Evolutionary conservation across 306 rosid species (phyloP).

Genomic region (Trichosanthes cucumerina): DNA sequence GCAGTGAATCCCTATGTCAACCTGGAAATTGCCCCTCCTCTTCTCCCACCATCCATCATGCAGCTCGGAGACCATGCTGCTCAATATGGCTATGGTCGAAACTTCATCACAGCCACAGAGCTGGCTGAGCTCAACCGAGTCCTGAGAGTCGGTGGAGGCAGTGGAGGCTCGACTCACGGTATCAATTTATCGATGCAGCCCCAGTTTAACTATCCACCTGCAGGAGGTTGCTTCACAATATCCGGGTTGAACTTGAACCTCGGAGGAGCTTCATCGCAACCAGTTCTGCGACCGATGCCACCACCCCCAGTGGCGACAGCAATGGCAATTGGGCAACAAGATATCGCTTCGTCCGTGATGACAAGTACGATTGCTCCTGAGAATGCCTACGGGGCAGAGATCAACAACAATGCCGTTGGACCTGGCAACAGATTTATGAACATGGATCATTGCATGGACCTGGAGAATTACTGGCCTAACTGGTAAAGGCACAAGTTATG

Average conservation of each 20-base stretch:
- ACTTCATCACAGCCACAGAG: slow-evolving; percentile 36
- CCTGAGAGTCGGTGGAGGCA: slow-evolving; percentile 21
- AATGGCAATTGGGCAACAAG: slow-evolving; percentile 24
- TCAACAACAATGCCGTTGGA: slow-evolving; percentile 21
- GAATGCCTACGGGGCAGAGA: slow-evolving; percentile 42
- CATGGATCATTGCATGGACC: slow-evolving; percentile 70
- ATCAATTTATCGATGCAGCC: slow-evolving; percentile 28
- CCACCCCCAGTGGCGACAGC: slow-evolving; percentile 12
- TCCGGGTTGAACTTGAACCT: slow-evolving; percentile 67
- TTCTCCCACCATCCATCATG: slow-evolving; percentile 30
- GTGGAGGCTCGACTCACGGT: not conserved
- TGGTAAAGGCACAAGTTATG: slow-evolving; percentile 22
- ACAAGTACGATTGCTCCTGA: slow-evolving; percentile 31
- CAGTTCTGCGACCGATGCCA: slow-evolving; percentile 23
- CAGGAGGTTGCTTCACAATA: slow-evolving; percentile 44
- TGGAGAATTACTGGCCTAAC: slow-evolving; percentile 66
- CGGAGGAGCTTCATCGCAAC: slow-evolving; percentile 32
- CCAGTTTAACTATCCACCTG: slow-evolving; percentile 31
- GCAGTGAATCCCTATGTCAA: slow-evolving; percentile 40
- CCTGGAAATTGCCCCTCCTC: slow-evolving; percentile 40
- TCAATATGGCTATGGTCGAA: slow-evolving; percentile 52
- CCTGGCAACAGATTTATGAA: slow-evolving; percentile 38
- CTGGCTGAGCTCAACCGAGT: slow-evolving; percentile 50
- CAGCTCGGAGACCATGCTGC: slow-evolving; percentile 46
- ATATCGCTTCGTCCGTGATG: slow-evolving; percentile 30